These are phyloP conservation scores for Knoxia roxburghii DNA, from an alignment of 257 asterid genomes.

Conservation along the genomic window DNA sequence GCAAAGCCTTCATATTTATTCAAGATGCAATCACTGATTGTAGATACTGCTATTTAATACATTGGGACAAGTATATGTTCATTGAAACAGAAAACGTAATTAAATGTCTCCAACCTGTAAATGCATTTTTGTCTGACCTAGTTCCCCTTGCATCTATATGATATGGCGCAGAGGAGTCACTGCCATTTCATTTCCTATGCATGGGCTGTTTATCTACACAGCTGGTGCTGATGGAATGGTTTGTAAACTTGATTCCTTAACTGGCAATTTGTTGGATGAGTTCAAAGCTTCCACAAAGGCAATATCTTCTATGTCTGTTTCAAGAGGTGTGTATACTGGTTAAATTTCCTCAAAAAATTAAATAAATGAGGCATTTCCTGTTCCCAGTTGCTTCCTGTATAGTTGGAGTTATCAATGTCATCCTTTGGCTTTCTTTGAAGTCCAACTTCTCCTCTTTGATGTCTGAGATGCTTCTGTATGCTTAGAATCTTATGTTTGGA, in stretches of 20 bases:
- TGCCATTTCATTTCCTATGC: slow-evolving; percentile 60
- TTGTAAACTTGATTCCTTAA: slow-evolving; percentile 64
- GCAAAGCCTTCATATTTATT: not conserved
- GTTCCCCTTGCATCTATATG: slow-evolving; percentile 6
- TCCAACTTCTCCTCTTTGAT: not conserved
- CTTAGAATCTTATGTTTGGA: not conserved
- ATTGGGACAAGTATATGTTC: not conserved
- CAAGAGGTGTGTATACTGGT: slow-evolving; percentile 48
- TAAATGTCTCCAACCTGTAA: not conserved
- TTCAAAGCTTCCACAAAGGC: slow-evolving; percentile 65
- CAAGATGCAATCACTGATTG: not conserved
- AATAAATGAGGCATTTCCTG: not conserved
- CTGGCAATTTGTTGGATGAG: slow-evolving; percentile 65
- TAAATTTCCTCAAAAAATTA: not conserved
- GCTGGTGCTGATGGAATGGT: slow-evolving; percentile 91
- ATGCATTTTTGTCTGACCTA: slow-evolving; percentile 5
- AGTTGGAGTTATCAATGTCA: not conserved
- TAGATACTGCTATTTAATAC: not conserved
- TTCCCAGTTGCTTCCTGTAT: not conserved
- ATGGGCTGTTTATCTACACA: slow-evolving; percentile 60
- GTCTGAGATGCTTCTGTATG: not conserved
- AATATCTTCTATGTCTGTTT: slow-evolving; percentile 69
- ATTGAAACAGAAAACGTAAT: not conserved
- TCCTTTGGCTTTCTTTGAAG: not conserved
- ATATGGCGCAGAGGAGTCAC: slow-evolving; percentile 64